phyloP scores from a whole-genome alignment of 2,329 filamentous ascomycete genomes.

The Graphilbum sp. region DNA sequence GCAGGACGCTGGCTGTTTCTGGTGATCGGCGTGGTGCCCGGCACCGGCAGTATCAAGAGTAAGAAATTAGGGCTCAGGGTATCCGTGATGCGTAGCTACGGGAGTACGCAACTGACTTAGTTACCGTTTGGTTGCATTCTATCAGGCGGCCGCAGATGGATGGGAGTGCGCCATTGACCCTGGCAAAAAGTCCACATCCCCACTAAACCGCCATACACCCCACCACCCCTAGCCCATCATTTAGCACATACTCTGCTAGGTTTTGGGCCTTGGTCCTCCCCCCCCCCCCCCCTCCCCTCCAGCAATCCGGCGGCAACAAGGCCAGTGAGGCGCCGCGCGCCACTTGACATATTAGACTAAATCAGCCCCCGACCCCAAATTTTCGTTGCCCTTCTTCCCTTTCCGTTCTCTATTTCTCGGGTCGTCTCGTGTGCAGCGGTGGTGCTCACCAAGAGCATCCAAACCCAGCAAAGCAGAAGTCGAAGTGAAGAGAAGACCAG shows the following conservation, averaged over 20 bases:
- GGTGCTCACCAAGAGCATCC: slow-evolving; percentile 6
- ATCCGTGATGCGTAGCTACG: no score
- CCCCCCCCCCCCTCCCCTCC: no score
- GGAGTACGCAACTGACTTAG: no score
- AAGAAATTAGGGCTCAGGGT: no score
- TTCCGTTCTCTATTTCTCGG: not conserved
- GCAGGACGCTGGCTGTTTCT: no score
- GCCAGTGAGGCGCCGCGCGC: not conserved
- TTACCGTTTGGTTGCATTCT: no score
- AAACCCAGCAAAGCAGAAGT: not conserved
- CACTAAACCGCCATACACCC: not conserved
- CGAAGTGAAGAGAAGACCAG: slow-evolving; percentile 1
- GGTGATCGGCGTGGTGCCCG: no score
- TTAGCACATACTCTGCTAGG: no score
- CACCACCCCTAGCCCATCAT: not conserved
- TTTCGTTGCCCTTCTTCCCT: slow-evolving; percentile 1
- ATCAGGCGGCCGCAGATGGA: no score
- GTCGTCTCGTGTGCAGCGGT: slow-evolving; percentile 4
- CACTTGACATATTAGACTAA: slow-evolving; percentile 8
- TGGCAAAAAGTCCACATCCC: not conserved
- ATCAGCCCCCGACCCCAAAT: slow-evolving; percentile 5
- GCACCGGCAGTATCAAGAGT: no score
- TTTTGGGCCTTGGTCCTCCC: no score
- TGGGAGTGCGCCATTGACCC: not conserved
- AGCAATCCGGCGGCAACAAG: not conserved